These are phyloP conservation scores for Hirschfeldia incana DNA, from an alignment of 345 rosid genomes.

Conservation along the genomic window DNA sequence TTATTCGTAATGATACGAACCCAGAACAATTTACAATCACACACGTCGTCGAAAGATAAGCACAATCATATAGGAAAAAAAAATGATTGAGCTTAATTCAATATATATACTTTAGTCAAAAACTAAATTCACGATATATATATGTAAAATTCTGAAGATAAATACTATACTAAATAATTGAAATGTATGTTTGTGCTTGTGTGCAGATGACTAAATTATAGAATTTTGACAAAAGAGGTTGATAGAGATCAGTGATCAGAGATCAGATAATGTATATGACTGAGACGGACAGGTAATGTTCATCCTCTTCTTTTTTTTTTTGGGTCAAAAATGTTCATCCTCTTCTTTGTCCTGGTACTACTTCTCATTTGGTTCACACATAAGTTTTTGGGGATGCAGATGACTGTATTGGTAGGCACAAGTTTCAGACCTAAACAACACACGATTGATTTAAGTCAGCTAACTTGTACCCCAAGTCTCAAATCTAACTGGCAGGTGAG, in stretches of 20 bases:
- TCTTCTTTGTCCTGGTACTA: slow-evolving; percentile 5
- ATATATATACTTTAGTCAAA: not conserved
- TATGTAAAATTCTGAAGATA: not conserved
- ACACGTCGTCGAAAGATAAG: slow-evolving; percentile 15
- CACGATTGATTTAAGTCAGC: not conserved
- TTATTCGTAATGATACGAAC: slow-evolving; percentile 2
- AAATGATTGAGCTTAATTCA: slow-evolving; percentile 4
- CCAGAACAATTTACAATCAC: slow-evolving; percentile 28
- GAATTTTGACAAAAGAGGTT: not conserved
- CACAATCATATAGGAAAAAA: not conserved
- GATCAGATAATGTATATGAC: slow-evolving; percentile 11
- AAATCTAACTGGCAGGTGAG: slow-evolving; percentile 42
- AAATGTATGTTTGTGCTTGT: not conserved
- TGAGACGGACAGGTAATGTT: slow-evolving; percentile 19
- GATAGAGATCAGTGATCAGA: slow-evolving; percentile 23
- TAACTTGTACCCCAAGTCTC: slow-evolving; percentile 22
- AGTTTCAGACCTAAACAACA: not conserved
- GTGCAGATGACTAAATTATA: not conserved
- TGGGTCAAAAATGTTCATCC: slow-evolving; percentile 21
- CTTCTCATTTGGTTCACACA: slow-evolving; percentile 12
- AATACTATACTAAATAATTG: not conserved
- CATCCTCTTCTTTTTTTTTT: slow-evolving; percentile 10
- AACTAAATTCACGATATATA: not conserved
- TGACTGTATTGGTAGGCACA: not conserved
- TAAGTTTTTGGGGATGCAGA: not conserved